Conservation (phyloP, 129 eudicot genomes). For the Apium graveolens region DNA sequence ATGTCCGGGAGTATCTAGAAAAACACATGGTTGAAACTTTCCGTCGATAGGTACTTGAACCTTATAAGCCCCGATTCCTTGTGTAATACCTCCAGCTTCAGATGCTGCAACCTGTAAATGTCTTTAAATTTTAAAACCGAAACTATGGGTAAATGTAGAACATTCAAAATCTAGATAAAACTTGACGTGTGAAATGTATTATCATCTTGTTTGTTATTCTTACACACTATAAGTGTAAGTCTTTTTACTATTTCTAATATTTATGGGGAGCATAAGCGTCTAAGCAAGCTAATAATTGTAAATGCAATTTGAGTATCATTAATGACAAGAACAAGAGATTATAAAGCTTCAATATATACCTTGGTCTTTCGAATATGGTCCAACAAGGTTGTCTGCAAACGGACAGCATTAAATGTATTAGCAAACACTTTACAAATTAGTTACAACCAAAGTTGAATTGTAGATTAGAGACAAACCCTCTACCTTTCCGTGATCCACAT, state of each 20-base stretch:
- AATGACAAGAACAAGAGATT: conserved; percentile 1
- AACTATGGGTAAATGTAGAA: background rate
- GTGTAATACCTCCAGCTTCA: conserved; percentile 99
- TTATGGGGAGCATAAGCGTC: background rate
- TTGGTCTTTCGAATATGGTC: conserved; percentile 82
- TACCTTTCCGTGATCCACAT: conserved; percentile 98
- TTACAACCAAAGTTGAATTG: background rate
- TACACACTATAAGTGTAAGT: background rate
- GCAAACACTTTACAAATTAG: conserved; percentile 12
- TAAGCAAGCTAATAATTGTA: background rate
- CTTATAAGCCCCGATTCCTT: conserved; percentile 96
- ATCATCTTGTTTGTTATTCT: background rate
- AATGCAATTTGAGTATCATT: background rate
- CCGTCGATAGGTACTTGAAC: conserved; percentile 90
- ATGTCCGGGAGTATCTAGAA: conserved; percentile 98
- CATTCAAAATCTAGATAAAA: background rate
- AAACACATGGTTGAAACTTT: conserved; percentile 63
- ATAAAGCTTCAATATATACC: conserved; percentile 35
- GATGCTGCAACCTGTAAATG: conserved; percentile 80
- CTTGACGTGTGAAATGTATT: no score
- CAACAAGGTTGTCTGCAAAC: conserved; percentile 85
- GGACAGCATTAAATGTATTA: conserved; percentile 22
- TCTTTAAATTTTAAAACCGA: conserved; percentile 5
- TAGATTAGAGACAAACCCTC: conserved; percentile 4
- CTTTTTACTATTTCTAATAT: background rate